Base-by-base conservation (phyloP, 2,329 filamentous ascomycete genomes). In the Apiospora hydei region DNA sequence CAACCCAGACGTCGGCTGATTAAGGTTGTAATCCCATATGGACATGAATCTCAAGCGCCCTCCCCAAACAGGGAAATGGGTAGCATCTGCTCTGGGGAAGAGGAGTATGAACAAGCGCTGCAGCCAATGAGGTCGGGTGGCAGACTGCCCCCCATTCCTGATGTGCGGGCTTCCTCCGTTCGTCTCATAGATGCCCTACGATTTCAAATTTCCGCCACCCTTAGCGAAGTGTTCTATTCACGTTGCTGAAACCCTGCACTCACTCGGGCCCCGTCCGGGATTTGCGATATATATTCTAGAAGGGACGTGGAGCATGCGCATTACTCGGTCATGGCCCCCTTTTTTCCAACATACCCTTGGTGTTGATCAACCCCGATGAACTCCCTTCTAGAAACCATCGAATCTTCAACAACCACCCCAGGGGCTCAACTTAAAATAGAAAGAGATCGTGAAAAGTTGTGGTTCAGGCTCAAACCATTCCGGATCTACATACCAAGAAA, bases 71-170 rank as follows among this genome's bases (percentile, higher is more conserved):
- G 14, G 53, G 53, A 61, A 57, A 61, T 1, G 30, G 8, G 53
- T 61, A 34, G 53, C 10, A 61, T 61, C 10, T 61, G 53, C 30
- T 38, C 53, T 61, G 53, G 53, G 53, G 53, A 61, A 61, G 30
- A 38, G 53, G 53, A 38, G 53, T 34, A 21, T 14, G 30, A 18
- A 61, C 34, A 38, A 61, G 30, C 30, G 53, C 53, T 21, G 53
- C 3, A 16, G 30, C 53, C 53, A 61, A 61, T 61, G 30, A 21
- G 53, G 30, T 18, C 14, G 16, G 14, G 6, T 18, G 26, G 53
- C 8, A 30, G 30, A 16, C 16, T 26, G 13, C 13, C 14, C 13
- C 14, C 51, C 51, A 24, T 30, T n/a, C n/a, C 21, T 26, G 49
- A 14, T 53, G 49, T 10, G 18, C 18, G 30, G 30, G 53, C 30